Evolutionary conservation across 352 stramenopile species (phyloP), one percentile per base, ranked within the genome.

Genomic region (Detonula confervacea): DNA sequence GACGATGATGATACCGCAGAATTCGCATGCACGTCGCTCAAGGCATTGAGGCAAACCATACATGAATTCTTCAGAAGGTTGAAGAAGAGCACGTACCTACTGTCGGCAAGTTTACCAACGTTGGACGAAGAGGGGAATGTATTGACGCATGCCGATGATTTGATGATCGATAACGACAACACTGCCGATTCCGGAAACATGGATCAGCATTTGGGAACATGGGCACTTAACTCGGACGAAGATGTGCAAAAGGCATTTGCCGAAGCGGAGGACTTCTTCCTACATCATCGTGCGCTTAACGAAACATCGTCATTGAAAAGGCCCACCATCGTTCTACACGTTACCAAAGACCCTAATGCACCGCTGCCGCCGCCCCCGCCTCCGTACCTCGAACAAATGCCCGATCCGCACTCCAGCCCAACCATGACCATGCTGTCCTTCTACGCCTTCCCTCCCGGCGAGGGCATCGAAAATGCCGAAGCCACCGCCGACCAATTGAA

Each of bases 371-470:
- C 73, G 16, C 81, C 81, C 14, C 71, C 69, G 25, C 86, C 87
- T 18, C 46, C 64, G 18, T 94, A 93, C 76, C 73, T 93, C 0
- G 25, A 74, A 1, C 77, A 83, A 29, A 87, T 94, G 78, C 37
- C 80, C 2, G 80, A 93, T 89, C 89, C 87, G 11, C 47, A 49
- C 9, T 20, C 68, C 18, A 88, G 79, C 27, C 27, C 63, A 59
- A 86, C 77, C 12, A 94, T 94, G 83, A 94, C 87, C 7, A 94
- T 94, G 89, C 57, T 94, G 11, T 92, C 86, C 18, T 94, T 94
- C 30, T 94, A 94, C 69, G 39, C 81, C 33, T 94, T 94, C 71
- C 87, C 87, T 44, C 87, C 87, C 1, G 24, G 67, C 27, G 75
- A 59, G 11, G 80, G 77, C n/a, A 87, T 94, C 46, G 18, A 51